These are phyloP conservation scores for Picochlorum sp. DNA, from an alignment of 139 green algal species.

Conservation along the genomic window DNA sequence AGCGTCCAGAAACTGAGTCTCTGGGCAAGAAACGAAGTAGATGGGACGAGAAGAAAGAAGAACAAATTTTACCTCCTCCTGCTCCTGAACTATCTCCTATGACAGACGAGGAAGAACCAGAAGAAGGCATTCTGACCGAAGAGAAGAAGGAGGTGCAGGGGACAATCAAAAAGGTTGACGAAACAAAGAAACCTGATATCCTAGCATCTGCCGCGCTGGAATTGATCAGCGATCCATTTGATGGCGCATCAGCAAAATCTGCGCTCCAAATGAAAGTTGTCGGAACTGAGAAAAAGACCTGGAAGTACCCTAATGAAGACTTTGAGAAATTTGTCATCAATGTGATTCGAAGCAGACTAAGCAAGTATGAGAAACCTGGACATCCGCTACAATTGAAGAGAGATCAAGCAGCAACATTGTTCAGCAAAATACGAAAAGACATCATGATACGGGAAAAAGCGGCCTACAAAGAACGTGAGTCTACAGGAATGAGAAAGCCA, in stretches of 20 bases:
- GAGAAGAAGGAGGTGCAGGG: not conserved
- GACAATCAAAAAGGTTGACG: not conserved
- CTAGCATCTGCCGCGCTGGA: not conserved
- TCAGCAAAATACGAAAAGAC: constrained; percentile 40
- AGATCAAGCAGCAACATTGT: constrained; percentile 31
- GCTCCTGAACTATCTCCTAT: constrained; percentile 6
- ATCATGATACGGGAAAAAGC: constrained; percentile 53
- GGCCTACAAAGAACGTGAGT: constrained; percentile 47
- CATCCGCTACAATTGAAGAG: constrained; percentile 43
- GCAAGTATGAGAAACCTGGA: constrained; percentile 62
- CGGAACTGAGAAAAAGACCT: constrained; percentile 27
- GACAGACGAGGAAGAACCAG: constrained; percentile 13
- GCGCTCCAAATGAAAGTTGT: not conserved
- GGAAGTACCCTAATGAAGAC: constrained; percentile 42
- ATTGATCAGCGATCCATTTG: not conserved
- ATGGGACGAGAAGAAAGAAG: too few species aligned
- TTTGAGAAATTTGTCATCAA: constrained; percentile 66
- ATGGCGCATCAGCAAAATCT: not conserved
- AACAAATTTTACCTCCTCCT: not conserved
- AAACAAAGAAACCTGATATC: not conserved
- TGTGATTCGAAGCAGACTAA: constrained; percentile 46
- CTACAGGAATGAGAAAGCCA: constrained; percentile 27
- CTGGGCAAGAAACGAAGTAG: too few species aligned
- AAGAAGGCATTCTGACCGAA: constrained; percentile 5
- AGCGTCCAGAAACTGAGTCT: too few species aligned